Base-by-base conservation (phyloP, 345 rosid genomes). In the Euphorbia peplus region DNA sequence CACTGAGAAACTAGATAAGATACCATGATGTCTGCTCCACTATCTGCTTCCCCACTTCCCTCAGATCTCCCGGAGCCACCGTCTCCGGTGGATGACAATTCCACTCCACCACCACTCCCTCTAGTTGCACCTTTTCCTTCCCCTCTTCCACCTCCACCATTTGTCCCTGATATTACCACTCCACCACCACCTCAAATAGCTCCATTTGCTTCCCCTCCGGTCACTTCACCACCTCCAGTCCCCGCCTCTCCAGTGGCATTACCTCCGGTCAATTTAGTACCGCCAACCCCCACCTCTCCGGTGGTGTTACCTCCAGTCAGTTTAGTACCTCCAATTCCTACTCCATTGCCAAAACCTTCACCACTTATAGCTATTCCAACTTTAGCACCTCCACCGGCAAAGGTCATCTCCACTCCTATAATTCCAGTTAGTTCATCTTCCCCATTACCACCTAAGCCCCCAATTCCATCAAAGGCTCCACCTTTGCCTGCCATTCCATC, bases 351-450 rank as follows among this genome's bases (percentile, higher is more conserved):
- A 25, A 14, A 24, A 9, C 24, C 37, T 41, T 55, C 69, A 26
- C 25, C 47, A 30, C 29, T 62, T 18, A 30, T 41, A 48, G 15
- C 4, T 16, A 4, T 10, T 29, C 19, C 50, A 8, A 9, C 32
- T 18, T 0, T 60, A 32, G 32, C 66, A 10, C 60, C 55, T 0
- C 66, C 60, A 21, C 69, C 69, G 5, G 60, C 65, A 1, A 15
- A 25, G 26, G 56, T 24, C 10, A 21, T 35, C 22, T 26, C 22
- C 55, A 21, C n/a, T n/a, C n/a, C 48, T 11, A 37, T 39, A 35
- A 37, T 18, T 10, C 70, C 80, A 3, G 48, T 41, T 9, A 47
- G 72, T n/a, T n/a, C n/a, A n/a, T n/a, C n/a, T n/a, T n/a, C n/a
- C n/a, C n/a, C n/a, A n/a, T n/a, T n/a, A n/a, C n/a, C n/a, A n/a